Evolutionary conservation across 164 flowering plant species (phyloP).

Genomic region (Berberis vulgaris): DNA sequence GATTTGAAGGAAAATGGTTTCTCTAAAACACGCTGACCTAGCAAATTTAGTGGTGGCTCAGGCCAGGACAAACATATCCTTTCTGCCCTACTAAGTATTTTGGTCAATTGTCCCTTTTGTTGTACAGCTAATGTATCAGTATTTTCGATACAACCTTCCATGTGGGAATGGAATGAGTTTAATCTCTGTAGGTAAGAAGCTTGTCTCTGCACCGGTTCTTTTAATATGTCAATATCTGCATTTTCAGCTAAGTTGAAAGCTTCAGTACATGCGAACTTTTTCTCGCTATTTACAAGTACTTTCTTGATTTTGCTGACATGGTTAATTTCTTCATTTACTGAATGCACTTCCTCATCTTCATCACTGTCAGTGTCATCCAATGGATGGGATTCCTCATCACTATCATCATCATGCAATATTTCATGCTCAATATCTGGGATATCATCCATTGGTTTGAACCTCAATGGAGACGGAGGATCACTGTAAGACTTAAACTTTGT

Average conservation of each 20-base stretch:
- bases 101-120: slow-evolving; percentile 28
- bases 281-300: background rate
- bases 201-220: slow-evolving; percentile 29
- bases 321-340: background rate
- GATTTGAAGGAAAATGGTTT: slow-evolving; percentile 47
- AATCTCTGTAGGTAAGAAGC: slow-evolving; percentile 44
- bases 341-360: slow-evolving; percentile 11
- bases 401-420: slow-evolving; percentile 54
- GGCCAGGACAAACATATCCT: slow-evolving; percentile 88
- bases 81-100: slow-evolving; percentile 60
- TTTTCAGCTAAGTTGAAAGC: slow-evolving; percentile 11
- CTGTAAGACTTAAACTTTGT: slow-evolving; percentile 55
- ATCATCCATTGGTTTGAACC: slow-evolving; percentile 67
- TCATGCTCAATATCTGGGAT: slow-evolving; percentile 50
- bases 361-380: slow-evolving; percentile 38
- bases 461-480: slow-evolving; percentile 90
- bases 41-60: slow-evolving; percentile 66
- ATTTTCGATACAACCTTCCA: slow-evolving; percentile 22
- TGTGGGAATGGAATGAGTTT: slow-evolving; percentile 40
- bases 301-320: background rate
- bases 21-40: slow-evolving; percentile 43
- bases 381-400: slow-evolving; percentile 52
- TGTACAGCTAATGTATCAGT: slow-evolving; percentile 18
- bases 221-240: slow-evolving; percentile 11
- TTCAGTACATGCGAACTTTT: slow-evolving; percentile 1